A percentile compares a stretch with the other conserved stretches of the same genome.
Evolutionary conservation across 2,329 filamentous ascomycete species (phyloP).

Genomic region (Westerdykella aurantiaca): DNA sequence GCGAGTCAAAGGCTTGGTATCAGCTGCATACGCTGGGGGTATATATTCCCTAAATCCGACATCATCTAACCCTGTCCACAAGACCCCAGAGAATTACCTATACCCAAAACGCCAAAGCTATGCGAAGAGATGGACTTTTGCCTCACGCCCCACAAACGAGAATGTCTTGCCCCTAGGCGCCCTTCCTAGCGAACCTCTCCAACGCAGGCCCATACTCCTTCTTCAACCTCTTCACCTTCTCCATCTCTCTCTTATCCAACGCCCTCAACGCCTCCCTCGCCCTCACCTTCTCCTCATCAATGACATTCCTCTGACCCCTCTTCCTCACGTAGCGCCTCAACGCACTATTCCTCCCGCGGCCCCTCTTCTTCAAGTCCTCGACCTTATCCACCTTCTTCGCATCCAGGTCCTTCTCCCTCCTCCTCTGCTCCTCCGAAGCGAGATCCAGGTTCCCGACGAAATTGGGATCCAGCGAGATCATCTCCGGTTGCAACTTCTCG

Average conservation of each 20-base stretch:
- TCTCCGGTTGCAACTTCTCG: conserved; percentile 92
- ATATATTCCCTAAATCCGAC: conserved; percentile 26
- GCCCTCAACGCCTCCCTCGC: conserved; percentile 74
- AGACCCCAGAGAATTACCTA: too few species aligned
- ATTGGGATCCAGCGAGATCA: conserved; percentile 92
- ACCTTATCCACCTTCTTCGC: conserved; percentile 56
- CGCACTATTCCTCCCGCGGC: conserved; percentile 82
- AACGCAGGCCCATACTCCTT: conserved; percentile 79
- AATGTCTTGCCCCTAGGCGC: conserved; percentile 6
- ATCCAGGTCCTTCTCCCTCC: conserved; percentile 75
- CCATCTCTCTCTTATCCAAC: conserved; percentile 60
- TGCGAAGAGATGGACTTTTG: conserved; percentile 1
- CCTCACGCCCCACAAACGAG: not conserved
- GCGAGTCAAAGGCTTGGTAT: too few species aligned
- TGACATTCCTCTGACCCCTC: conserved; percentile 86
- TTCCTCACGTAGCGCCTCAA: conserved; percentile 85
- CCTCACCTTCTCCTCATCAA: conserved; percentile 88
- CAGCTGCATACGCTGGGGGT: conserved; percentile 35
- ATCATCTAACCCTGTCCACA: not conserved
- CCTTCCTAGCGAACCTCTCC: conserved; percentile 74
- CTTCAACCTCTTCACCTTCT: conserved; percentile 47
- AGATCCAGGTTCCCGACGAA: conserved; percentile 85
- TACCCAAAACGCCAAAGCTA: not conserved
- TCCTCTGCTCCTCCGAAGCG: conserved; percentile 68
- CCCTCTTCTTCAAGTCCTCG: conserved; percentile 64